Evolutionary conservation across 2,329 filamentous ascomycete genomes (phyloP), one percentile per base, ranked within the genome.

Genomic region (Albophoma yamanashiensis): DNA sequence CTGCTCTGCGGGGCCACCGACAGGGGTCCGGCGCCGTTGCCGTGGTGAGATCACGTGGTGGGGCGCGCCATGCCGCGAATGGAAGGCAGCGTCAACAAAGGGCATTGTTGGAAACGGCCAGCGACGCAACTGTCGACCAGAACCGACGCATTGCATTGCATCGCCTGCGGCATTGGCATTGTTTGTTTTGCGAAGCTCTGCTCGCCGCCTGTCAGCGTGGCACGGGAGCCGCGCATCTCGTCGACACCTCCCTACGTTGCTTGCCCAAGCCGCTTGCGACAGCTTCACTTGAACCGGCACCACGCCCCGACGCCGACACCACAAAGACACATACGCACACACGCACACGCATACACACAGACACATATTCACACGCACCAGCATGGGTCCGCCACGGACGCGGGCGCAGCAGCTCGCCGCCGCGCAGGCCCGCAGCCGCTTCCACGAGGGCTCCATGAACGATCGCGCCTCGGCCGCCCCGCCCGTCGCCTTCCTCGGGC

Each of bases 361-460:
- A 4, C 1, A 38, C 11, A 38, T 31, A 11, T 11, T 2, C 14
- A 38, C 36, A 38, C 36, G 12, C 36, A 4, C 17, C 56, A 62
- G 22, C 53, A 74, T 70, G 70, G 68, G 67, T 59, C 67, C 68
- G 14, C 67, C 70, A 42, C 62, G 61, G 53, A 66, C 65, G 61
- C 60, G 69, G 62, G 70, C 74, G 61, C 70, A 75, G 62, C 74
- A 59, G 34, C 43, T 64, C 25, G 50, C 67, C 67, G 39, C 63
- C 62, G 59, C 71, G 66, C 62, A 57, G 52, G 62, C 58, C 15
- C 73, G 72, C 65, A 77, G 84, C 76, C 70, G 85, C 74, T 78
- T 95, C 82, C 68, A 87, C 43, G 92, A 96, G 74, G 92, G 89
- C 47, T 93, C 88, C 68, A 93, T 96, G 89, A 91, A 87, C 68